A percentile compares a stretch with the other conserved stretches of the same genome.
Conservation (phyloP, 2,329 filamentous ascomycete genomes). For the Fusarium pilosicola region DNA sequence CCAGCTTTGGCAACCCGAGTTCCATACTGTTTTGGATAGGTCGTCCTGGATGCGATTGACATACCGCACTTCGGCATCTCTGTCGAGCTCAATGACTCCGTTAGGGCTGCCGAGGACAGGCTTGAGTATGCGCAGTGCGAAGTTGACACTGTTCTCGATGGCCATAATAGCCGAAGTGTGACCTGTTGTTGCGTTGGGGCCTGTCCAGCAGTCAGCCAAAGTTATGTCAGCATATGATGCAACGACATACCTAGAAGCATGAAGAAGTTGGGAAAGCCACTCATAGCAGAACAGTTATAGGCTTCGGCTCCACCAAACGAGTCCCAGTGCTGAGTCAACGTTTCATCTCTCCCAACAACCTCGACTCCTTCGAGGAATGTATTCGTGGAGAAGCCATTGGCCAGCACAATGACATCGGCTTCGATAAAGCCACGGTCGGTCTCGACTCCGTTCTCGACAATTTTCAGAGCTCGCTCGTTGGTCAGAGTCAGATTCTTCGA, state of each 20-base stretch:
- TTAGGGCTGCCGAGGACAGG: not conserved
- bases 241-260: not conserved
- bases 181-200: not conserved
- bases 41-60: not conserved
- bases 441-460: not conserved
- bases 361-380: not conserved
- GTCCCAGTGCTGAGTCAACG: not conserved
- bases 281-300: not conserved
- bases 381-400: not conserved
- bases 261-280: not conserved
- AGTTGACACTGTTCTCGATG: not conserved
- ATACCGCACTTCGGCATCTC: not conserved
- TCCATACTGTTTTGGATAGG: not conserved
- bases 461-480: not conserved
- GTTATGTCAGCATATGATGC: accelerated
- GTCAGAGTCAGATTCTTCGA: not conserved
- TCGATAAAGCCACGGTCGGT: not conserved
- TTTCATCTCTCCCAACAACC: not conserved
- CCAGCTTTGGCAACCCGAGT: not conserved
- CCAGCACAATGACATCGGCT: not conserved
- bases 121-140: not conserved
- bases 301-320: not conserved
- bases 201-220: not conserved
- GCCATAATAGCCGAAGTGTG: conserved; percentile 1
- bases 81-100: not conserved